Conservation (phyloP, 2,329 filamentous ascomycete species). For the Venturia asperata region DNA sequence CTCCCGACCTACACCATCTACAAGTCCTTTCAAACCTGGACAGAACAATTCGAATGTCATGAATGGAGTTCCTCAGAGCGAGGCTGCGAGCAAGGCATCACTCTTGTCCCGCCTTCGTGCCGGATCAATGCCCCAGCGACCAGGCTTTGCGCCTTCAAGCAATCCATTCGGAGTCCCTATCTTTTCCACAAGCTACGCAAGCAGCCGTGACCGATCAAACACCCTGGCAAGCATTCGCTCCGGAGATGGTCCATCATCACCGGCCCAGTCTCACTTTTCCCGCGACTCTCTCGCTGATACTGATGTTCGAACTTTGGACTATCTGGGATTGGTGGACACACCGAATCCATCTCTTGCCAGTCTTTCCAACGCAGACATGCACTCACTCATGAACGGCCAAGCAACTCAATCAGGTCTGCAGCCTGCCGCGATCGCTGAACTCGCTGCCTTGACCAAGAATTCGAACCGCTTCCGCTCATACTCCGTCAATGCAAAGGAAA, state of each 20-base stretch:
- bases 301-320: slow-evolving; percentile 90
- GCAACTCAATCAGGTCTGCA: slow-evolving; percentile 37
- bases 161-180: slow-evolving; percentile 80
- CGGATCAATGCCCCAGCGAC: slow-evolving; percentile 87
- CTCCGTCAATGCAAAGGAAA: slow-evolving; percentile 97
- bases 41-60: slow-evolving; percentile 29
- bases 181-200: slow-evolving; percentile 80
- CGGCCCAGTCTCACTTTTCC: slow-evolving; percentile 77
- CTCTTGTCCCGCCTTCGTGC: slow-evolving; percentile 80
- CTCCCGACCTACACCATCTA: slow-evolving; percentile 76
- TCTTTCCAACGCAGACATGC: slow-evolving; percentile 51
- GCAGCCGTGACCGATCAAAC: slow-evolving; percentile 71
- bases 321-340: slow-evolving; percentile 88
- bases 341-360: slow-evolving; percentile 73
- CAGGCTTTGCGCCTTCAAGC: slow-evolving; percentile 53
- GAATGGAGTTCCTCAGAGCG: background rate
- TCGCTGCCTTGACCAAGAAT: slow-evolving; percentile 63
- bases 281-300: slow-evolving; percentile 77
- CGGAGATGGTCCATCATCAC: slow-evolving; percentile 78
- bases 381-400: slow-evolving; percentile 41
- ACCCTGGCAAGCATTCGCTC: slow-evolving; percentile 88
- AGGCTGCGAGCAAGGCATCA: slow-evolving; percentile 49
- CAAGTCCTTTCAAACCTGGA: slow-evolving; percentile 75
- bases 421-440: slow-evolving; percentile 61
- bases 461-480: slow-evolving; percentile 90